A percentile compares a stretch with the other conserved stretches of the same genome.
Conservation (phyloP, 345 rosid genomes). For the Aquilaria yunnanensis region DNA sequence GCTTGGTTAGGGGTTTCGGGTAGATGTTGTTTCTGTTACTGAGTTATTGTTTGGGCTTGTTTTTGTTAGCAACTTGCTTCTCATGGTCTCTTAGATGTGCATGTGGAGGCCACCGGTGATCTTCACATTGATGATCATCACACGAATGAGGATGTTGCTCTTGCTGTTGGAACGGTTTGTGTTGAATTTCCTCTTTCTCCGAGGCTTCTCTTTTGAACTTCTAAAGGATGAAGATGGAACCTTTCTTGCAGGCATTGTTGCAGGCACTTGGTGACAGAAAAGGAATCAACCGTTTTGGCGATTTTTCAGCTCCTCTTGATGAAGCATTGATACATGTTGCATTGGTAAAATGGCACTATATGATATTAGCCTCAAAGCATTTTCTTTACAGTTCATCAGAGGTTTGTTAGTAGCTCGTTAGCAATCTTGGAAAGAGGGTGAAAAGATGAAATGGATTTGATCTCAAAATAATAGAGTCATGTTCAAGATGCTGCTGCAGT, state of each 20-base stretch:
- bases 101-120: conserved; percentile 86
- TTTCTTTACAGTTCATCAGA: neutral
- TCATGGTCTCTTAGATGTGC: conserved; percentile 86
- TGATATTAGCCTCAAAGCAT: neutral
- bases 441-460: neutral
- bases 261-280: conserved; percentile 90
- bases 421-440: neutral
- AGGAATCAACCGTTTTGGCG: conserved; percentile 89
- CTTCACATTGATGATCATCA: conserved; percentile 94
- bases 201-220: neutral
- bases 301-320: conserved; percentile 92
- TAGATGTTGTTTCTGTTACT: neutral
- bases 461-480: too few relatives aligned
- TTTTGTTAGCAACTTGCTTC: conserved; percentile 82
- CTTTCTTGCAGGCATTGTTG: conserved; percentile 55
- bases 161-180: conserved; percentile 81
- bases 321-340: conserved; percentile 86
- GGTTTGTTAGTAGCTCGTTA: neutral
- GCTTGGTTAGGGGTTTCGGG: neutral
- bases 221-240: neutral
- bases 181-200: neutral
- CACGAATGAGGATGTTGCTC: conserved; percentile 87
- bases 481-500: too few relatives aligned
- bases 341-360: conserved; percentile 37
- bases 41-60: neutral